phyloP scores from a whole-genome alignment of 345 rosid genomes.

The Gossypium sturtianum region DNA sequence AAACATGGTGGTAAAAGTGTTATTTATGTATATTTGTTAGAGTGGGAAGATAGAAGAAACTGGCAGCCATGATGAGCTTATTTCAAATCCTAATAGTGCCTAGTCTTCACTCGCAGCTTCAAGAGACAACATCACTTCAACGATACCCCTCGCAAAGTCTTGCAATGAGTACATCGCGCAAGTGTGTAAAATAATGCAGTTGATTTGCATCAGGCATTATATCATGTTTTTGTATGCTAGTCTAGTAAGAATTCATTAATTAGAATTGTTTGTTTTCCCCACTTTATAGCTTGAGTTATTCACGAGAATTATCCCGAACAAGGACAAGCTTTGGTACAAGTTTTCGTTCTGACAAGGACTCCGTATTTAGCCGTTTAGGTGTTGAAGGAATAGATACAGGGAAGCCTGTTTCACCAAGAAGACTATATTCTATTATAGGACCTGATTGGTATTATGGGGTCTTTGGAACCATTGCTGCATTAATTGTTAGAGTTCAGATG shows the following conservation, averaged over 20 bases:
- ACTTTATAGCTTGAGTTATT: slow-evolving; percentile 40
- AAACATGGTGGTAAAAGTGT: too few relatives aligned
- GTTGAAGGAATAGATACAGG: slow-evolving; percentile 37
- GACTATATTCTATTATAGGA: slow-evolving; percentile 65
- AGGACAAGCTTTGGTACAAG: slow-evolving; percentile 66
- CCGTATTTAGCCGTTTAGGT: slow-evolving; percentile 32
- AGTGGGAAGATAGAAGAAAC: slow-evolving; percentile 78
- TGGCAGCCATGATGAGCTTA: slow-evolving; percentile 82
- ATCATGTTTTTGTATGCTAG: too few relatives aligned
- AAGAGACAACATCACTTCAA: slow-evolving; percentile 57
- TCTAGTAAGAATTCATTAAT: slow-evolving; percentile 5
- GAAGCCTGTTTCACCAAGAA: slow-evolving; percentile 44
- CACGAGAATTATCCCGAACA: slow-evolving; percentile 59
- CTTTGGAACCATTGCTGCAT: slow-evolving; percentile 13
- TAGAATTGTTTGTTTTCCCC: not conserved
- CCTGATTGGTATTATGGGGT: slow-evolving; percentile 88
- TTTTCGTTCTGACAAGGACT: slow-evolving; percentile 77
- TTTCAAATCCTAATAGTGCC: slow-evolving; percentile 50
- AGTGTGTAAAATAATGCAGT: slow-evolving; percentile 32
- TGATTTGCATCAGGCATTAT: not conserved
- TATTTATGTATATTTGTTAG: too few relatives aligned
- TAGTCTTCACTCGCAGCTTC: slow-evolving; percentile 75
- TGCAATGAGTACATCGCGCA: slow-evolving; percentile 44
- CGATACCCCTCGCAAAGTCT: slow-evolving; percentile 53
- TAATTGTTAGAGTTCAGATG: too few relatives aligned